These are phyloP conservation scores for Sphaerulina musiva DNA, from an alignment of 2,329 filamentous ascomycete species.

Conservation along the genomic window DNA sequence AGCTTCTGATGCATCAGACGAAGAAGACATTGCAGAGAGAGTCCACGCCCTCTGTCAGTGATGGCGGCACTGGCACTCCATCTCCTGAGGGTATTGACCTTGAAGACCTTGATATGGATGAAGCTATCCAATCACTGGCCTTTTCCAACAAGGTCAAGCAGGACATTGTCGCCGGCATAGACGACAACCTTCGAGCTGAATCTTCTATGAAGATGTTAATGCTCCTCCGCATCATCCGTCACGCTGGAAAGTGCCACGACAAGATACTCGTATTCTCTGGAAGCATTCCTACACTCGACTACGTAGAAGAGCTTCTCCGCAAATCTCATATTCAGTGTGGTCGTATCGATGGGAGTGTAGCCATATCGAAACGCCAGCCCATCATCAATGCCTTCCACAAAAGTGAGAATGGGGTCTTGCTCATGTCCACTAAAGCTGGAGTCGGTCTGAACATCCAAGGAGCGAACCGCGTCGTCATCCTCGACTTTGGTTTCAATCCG, in stretches of 20 bases:
- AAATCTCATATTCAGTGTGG: conserved; percentile 42
- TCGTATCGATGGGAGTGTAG: conserved; percentile 63
- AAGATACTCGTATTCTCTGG: conserved; percentile 78
- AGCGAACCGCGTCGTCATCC: conserved; percentile 79
- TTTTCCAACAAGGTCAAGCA: conserved; percentile 36
- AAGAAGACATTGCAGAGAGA: not conserved
- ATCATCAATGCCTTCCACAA: conserved; percentile 64
- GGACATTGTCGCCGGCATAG: conserved; percentile 31
- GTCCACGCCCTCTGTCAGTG: conserved; percentile 8
- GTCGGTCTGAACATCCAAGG: conserved; percentile 76
- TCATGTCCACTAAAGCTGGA: conserved; percentile 79
- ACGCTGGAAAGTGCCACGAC: conserved; percentile 57
- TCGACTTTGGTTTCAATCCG: conserved; percentile 78
- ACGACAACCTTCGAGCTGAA: conserved; percentile 39
- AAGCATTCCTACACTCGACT: conserved; percentile 62
- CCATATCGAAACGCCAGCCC: conserved; percentile 52
- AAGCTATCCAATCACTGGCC: conserved; percentile 31
- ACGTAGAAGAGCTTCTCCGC: conserved; percentile 54
- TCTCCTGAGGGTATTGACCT: conserved; percentile 17
- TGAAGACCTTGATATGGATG: conserved; percentile 24
- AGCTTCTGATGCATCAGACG: conserved; percentile 40
- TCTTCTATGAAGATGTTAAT: conserved; percentile 64
- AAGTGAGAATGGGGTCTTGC: conserved; percentile 51
- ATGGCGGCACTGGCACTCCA: conserved; percentile 13
- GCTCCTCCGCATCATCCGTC: conserved; percentile 62